These are phyloP conservation scores for Verticillium longisporum DNA, from an alignment of 2,329 filamentous ascomycete species.

Conservation along the genomic window DNA sequence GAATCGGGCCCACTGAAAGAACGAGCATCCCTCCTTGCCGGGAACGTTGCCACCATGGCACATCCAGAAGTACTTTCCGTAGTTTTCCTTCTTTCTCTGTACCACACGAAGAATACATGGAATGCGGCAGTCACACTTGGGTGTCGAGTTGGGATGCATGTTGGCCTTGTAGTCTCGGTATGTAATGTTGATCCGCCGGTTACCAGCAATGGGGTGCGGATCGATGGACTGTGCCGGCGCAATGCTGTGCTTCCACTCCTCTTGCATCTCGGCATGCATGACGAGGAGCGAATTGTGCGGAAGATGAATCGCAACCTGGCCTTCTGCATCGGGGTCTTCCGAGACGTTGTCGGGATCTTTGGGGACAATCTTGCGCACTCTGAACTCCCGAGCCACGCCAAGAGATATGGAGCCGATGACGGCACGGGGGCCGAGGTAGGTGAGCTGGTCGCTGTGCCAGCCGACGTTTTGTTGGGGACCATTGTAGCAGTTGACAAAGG, in stretches of 20 bases:
- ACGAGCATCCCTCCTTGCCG: constrained; percentile 62
- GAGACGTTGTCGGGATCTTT: constrained; percentile 37
- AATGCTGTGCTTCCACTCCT: constrained; percentile 91
- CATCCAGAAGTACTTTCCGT: constrained; percentile 89
- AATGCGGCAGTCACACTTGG: constrained; percentile 68
- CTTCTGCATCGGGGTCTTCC: constrained; percentile 57
- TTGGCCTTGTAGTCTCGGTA: constrained; percentile 79
- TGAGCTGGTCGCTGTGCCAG: constrained; percentile 88
- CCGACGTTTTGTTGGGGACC: constrained; percentile 78
- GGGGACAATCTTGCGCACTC: constrained; percentile 70
- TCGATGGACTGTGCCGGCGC: constrained; percentile 68
- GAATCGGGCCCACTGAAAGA: constrained; percentile 82
- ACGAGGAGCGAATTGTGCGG: constrained; percentile 90
- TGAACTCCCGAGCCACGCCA: constrained; percentile 88
- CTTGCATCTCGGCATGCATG: constrained; percentile 98
- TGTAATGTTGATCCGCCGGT: constrained; percentile 83
- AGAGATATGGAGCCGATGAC: constrained; percentile 87
- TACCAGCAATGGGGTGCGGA: constrained; percentile 76
- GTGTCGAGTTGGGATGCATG: constrained; percentile 72
- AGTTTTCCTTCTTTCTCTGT: constrained; percentile 68
- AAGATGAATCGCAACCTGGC: constrained; percentile 87
- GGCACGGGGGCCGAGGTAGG: constrained; percentile 82
- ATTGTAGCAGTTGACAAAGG: constrained; percentile 91
- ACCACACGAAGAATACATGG: constrained; percentile 68
- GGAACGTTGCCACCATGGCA: constrained; percentile 72